Conservation (phyloP, 305 asterid genomes). For the Fraxinus paxiana region DNA sequence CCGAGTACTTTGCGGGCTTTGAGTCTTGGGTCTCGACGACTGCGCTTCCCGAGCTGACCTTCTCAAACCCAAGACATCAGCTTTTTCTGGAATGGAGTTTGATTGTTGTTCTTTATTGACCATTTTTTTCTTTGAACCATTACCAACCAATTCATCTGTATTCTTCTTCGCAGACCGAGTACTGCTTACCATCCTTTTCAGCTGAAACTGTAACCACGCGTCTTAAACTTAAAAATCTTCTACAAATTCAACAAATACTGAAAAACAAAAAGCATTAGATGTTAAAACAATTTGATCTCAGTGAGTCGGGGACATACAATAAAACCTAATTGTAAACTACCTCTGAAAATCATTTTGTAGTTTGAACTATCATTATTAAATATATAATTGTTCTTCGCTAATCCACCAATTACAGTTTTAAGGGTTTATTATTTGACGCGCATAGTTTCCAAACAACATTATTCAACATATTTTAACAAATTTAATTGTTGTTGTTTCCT, state of each 20-base stretch:
- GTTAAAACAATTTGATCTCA: neutral
- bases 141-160: neutral
- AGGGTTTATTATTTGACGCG: neutral
- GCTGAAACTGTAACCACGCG: neutral
- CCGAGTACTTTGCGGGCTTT: constrained; percentile 29
- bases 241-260: neutral
- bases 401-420: neutral
- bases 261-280: neutral
- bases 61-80: constrained; percentile 12
- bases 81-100: constrained; percentile 5
- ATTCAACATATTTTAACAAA: neutral
- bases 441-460: neutral
- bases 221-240: neutral
- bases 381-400: neutral
- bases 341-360: neutral
- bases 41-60: constrained; percentile 25
- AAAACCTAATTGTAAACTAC: neutral
- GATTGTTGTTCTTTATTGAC: constrained; percentile 18
- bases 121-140: constrained; percentile 21
- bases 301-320: neutral
- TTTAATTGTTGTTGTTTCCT: neutral
- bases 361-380: neutral
- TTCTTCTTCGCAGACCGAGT: constrained; percentile 5
- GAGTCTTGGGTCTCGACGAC: constrained; percentile 15
- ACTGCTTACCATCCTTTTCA: neutral